These are phyloP conservation scores for Aquilaria malaccensis DNA, from an alignment of 345 rosid species.

Conservation along the genomic window DNA sequence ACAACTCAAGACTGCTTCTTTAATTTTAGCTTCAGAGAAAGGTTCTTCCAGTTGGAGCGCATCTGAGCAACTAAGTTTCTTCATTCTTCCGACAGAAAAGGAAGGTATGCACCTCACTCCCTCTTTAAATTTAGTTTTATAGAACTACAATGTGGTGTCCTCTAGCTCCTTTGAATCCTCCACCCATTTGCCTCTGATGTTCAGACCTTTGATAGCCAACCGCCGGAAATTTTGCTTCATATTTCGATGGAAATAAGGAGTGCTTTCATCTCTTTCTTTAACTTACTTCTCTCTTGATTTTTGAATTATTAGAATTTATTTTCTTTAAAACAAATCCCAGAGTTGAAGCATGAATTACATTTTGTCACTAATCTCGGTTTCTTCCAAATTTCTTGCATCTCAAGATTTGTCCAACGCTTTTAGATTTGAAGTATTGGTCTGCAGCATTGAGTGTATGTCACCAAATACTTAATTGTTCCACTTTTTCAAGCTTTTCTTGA, in stretches of 20 bases:
- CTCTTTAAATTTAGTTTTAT: too few species aligned
- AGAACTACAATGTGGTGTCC: neutral
- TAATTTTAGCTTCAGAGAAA: neutral
- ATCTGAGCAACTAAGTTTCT: neutral
- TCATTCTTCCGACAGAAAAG: too few species aligned
- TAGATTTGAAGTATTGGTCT: neutral
- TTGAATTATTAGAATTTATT: neutral
- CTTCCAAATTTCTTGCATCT: neutral
- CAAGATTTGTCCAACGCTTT: neutral
- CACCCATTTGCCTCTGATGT: neutral
- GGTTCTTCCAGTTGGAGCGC: neutral
- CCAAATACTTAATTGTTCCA: neutral
- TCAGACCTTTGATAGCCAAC: neutral
- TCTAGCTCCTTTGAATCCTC: neutral
- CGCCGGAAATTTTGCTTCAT: neutral
- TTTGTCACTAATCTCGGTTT: neutral
- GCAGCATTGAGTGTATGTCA: neutral
- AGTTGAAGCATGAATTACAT: neutral
- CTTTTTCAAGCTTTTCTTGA: neutral
- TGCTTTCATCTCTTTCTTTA: neutral
- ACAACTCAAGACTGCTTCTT: neutral
- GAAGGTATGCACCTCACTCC: neutral
- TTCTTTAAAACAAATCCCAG: neutral
- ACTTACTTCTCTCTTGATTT: neutral
- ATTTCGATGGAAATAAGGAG: neutral